Evolutionary conservation across 768 basidiomycete species (phyloP), one percentile per base, ranked within the genome.

Genomic region (Mrakia frigida): DNA sequence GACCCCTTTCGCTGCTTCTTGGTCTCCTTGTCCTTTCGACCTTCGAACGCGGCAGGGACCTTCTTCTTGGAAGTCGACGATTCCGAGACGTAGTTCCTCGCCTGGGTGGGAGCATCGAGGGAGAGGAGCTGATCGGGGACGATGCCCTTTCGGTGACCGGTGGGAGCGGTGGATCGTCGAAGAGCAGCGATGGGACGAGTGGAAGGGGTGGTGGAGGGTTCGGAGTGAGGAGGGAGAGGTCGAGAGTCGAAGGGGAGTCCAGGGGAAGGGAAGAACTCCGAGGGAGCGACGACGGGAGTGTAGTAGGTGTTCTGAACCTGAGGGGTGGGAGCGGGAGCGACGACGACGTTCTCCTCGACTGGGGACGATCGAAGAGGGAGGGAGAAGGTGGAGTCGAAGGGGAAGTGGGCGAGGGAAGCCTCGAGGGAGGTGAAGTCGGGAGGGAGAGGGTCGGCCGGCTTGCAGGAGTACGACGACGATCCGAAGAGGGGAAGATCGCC

Each of bases 31-130:
- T 59, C 80, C 79, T 60, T 74, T 35, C 77, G 70, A 33, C 69
- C 74, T 43, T 78, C 87, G 79, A 91, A 91, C 50, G 88, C 88
- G 0, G 88, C 90, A 0, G 92, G 92, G 33, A 93, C 82, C 56
- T 89, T 89, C 84, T 93, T 94, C 70, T 89, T 87, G 23, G 93
- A 93, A 0, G 93, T 94, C 0, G 70, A 63, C 0, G 92, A 93
- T 0, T 91, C 89, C 0, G 86, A 87, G 23, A 88, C 80, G 80
- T 94, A 94, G n/a, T 87, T 87, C 78, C 93, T 89, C 0, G 87
- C 63, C 81, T 94, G 93, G 0, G 90, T 92, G 0, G 93, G 93
- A 1, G 93, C 93, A 72, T 91, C 88, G 79, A 89, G 81, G 31
- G 90, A 87, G 33, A 94, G 87, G 31, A 92, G 87, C 65, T 77